Evolutionary conservation across 257 asterid species (phyloP), one percentile per base, ranked within the genome.

Genomic region (Solanum piurae): DNA sequence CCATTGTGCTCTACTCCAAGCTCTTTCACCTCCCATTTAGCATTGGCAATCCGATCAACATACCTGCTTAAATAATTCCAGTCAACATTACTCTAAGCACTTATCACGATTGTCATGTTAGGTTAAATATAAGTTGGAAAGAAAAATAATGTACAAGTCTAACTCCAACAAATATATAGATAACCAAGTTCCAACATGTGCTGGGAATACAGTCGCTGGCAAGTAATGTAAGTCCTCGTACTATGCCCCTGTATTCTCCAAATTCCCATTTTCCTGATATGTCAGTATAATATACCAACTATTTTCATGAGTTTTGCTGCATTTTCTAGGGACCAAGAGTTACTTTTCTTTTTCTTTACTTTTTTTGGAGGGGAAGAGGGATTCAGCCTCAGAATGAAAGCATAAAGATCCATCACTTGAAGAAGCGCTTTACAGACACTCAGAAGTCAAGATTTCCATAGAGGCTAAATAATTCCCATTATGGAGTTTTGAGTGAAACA

Each of bases 1-100:
- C 99, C 99, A 82, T 96, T 97, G 88, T 97, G 99, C 93, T 97
- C 99, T 90, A 95, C 84, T 79, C 99, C 99, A 66, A 97, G 99
- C 93, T 96, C 99, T 90, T 94, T 96, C 91, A 97, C 98, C 91
- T 97, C 99, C 99, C 99, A 97, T 92, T 94, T 97, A 40, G 98
- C 98, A 91, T 86, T 94, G 88, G 98, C 94, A 77, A 97, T 92
- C 84, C 98, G 95, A 88, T 97, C 99, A 77, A 93, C 98, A 88
- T 97, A 97, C 94, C 99, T 97, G 98, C 93, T 85, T 91, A 91
- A 92, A 85, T 84, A 29, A 69, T 82, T 72, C 80, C 88, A 66
- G 77, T 83, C 86, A 88, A 89, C 89, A 34, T 44, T 46, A 49
- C 76, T 34, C 27, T 86, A 72, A 49, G 69, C 86, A 68, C 79